Conservation (phyloP, 441 rosid species). For the Cnidoscolus chayamansa region DNA sequence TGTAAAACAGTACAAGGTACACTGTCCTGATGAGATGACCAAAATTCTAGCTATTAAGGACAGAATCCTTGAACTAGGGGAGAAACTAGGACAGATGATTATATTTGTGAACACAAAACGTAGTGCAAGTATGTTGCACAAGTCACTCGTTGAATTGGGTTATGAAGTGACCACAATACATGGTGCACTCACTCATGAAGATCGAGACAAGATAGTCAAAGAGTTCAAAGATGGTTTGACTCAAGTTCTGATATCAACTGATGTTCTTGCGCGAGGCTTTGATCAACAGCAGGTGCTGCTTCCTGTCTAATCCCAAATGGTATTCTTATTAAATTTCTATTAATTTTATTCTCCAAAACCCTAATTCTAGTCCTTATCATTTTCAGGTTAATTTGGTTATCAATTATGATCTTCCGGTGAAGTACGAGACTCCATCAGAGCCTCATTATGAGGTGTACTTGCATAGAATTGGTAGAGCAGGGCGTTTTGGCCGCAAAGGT, state of each 20-base stretch:
- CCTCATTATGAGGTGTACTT: conserved; percentile 91
- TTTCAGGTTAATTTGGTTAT: conserved; percentile 84
- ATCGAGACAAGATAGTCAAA: conserved; percentile 76
- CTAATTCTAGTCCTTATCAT: not conserved
- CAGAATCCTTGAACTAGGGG: conserved; percentile 80
- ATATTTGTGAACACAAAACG: conserved; percentile 65
- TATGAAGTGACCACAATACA: conserved; percentile 83
- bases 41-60: conserved; percentile 75
- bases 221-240: conserved; percentile 93
- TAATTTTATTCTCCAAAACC: not conserved
- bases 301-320: not conserved
- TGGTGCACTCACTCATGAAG: conserved; percentile 58
- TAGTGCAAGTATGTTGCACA: conserved; percentile 59
- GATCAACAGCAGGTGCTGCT: conserved; percentile 78
- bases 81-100: conserved; percentile 81
- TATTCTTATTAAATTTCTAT: not conserved
- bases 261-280: conserved; percentile 89
- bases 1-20: conserved; percentile 88
- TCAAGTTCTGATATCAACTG: conserved; percentile 86
- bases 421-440: conserved; percentile 45
- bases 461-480: conserved; percentile 97
- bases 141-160: conserved; percentile 61
- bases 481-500: conserved; percentile 97
- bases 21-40: conserved; percentile 63
- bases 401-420: conserved; percentile 76